These are phyloP conservation scores for Debaryomycetaceae sp. DNA, from an alignment of 1,139 yeast species.

Conservation along the genomic window DNA sequence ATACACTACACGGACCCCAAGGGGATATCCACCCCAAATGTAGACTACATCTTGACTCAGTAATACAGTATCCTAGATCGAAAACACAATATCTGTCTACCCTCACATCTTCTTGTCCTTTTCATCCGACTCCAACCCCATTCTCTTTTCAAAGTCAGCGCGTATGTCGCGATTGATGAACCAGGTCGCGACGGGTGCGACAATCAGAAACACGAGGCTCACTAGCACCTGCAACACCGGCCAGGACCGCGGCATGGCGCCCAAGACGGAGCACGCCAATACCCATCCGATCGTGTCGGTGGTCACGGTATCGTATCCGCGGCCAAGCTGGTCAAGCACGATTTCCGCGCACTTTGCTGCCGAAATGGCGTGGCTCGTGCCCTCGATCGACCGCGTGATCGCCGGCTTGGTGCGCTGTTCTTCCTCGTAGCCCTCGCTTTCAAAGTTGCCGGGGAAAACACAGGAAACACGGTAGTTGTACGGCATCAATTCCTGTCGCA, in stretches of 20 bases:
- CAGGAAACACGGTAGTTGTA: constrained; percentile 51
- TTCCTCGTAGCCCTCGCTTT: constrained; percentile 73
- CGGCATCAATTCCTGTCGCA: constrained; percentile 73
- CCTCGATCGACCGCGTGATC: constrained; percentile 76
- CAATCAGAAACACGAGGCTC: constrained; percentile 40
- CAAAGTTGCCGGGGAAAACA: constrained; percentile 83
- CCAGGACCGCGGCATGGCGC: constrained; percentile 57
- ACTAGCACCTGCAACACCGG: constrained; percentile 42
- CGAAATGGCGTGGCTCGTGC: constrained; percentile 63
- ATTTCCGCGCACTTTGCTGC: constrained; percentile 57
- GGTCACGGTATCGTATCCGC: constrained; percentile 65
- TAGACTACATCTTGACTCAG: too few species aligned
- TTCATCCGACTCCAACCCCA: neutral
- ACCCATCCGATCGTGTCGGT: constrained; percentile 87
- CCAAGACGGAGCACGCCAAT: constrained; percentile 56
- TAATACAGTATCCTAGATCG: too few species aligned
- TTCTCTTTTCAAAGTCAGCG: constrained; percentile 23
- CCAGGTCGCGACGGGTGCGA: constrained; percentile 55
- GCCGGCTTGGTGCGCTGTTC: constrained; percentile 83
- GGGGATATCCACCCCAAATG: too few species aligned
- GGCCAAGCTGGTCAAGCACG: constrained; percentile 43
- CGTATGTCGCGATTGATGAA: constrained; percentile 46
- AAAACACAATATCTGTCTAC: too few species aligned
- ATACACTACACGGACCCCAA: too few species aligned
- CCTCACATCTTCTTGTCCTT: neutral